Evolutionary conservation across 768 basidiomycete species (phyloP).

Genomic region (Gymnopilus junonius): DNA sequence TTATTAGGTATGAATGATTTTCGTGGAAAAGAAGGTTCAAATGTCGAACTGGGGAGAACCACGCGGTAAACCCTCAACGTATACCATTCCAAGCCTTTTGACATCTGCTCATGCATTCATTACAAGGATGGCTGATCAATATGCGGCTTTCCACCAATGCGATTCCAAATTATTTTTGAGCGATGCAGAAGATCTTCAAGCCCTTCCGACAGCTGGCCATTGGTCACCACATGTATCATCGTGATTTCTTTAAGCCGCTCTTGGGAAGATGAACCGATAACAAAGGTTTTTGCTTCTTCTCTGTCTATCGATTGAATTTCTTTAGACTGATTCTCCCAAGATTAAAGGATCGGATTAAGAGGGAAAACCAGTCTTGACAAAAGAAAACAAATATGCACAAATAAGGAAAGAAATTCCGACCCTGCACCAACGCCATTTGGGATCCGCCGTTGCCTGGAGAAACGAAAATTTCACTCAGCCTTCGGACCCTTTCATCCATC

Average conservation of each 20-base stretch:
- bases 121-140: not conserved
- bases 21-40: no score
- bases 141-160: not conserved
- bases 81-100: not conserved
- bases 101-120: not conserved
- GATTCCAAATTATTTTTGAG: not conserved
- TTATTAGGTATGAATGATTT: no score
- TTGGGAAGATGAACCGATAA: not conserved
- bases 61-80: not conserved
- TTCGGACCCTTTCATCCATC: no score
- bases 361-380: no score
- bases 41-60: no score
- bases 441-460: not conserved
- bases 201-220: not conserved
- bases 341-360: slow-evolving; percentile 1
- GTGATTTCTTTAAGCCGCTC: not conserved
- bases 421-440: not conserved
- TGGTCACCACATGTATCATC: not conserved
- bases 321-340: not conserved
- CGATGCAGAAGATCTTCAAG: not conserved
- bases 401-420: not conserved
- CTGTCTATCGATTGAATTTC: not conserved
- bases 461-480: not conserved
- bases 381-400: not conserved
- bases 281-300: not conserved